Base-by-base conservation (phyloP, 2,329 filamentous ascomycete species). In the Ophiostoma tasmaniense region DNA sequence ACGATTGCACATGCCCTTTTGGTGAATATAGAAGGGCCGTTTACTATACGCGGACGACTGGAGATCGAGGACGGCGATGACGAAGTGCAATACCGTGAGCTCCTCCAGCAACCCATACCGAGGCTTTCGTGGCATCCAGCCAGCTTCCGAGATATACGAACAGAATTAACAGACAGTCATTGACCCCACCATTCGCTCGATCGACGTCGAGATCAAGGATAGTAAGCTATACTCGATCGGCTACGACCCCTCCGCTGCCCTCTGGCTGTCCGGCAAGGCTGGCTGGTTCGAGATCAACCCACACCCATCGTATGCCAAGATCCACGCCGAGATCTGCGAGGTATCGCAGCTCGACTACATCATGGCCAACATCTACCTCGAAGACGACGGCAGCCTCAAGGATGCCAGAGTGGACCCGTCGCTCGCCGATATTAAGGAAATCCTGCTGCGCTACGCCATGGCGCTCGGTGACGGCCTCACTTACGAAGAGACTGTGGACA, bases 241-340 rank as follows among this genome's bases (percentile, higher is more conserved):
- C 64, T 78, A 80, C 17, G 82, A 85, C 66, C 82, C 82, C 0
- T 80, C 81, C 22, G 81, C 85, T 3, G 80, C 85, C n/a, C 79
- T 90, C 37, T 92, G 90, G 90, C 87, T 89, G 0, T 80, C 82
- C 37, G 87, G 87, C 50, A 76, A 80, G 68, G 84, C 87, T 14
- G 89, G 89, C 62, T 92, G 89, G 88, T 91, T 87, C 75, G 85
- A 89, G 74, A 82, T 92, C 59, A 80, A 80, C 39, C 89, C 90
- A 1, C 80, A 84, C n/a, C 74, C 79, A 11, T 76, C 78, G 2
- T 93, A 91, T 75, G 78, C 79, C 66, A 73, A 77, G 6, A 85
- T 86, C 35, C 88, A 85, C 76, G 77, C 83, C 37, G 80, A 82
- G 65, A 90, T 90, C 81, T 81, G 84, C 67, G 83, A 90, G 75